Evolutionary conservation across 2,329 filamentous ascomycete species (phyloP).

Genomic region (Colletotrichum sp.): DNA sequence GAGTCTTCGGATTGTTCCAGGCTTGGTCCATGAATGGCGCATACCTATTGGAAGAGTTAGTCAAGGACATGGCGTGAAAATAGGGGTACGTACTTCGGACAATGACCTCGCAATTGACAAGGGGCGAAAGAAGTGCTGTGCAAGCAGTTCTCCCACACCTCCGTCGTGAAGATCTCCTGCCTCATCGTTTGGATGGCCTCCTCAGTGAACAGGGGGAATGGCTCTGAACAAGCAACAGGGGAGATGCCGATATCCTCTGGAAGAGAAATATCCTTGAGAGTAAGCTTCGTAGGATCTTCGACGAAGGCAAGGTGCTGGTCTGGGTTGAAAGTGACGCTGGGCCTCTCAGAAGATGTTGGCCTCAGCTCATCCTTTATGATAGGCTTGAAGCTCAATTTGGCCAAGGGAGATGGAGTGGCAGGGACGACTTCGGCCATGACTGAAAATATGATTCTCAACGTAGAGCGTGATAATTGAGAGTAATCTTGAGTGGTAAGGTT

Average conservation of each 20-base stretch:
- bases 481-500: background rate
- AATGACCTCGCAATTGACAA: background rate
- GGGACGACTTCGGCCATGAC: background rate
- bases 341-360: background rate
- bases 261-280: constrained; percentile 67
- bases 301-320: constrained; percentile 60
- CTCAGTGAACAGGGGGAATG: constrained; percentile 66
- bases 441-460: background rate
- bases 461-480: background rate
- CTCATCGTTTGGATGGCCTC: constrained; percentile 68
- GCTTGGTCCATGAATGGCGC: constrained; percentile 44
- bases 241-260: constrained; percentile 61
- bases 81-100: background rate
- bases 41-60: background rate
- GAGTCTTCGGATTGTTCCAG: constrained; percentile 47
- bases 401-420: background rate
- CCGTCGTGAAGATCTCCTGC: constrained; percentile 62
- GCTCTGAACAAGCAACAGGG: constrained; percentile 66
- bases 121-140: constrained; percentile 44
- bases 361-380: background rate
- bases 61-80: too few relatives aligned
- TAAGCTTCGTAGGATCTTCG: constrained; percentile 54
- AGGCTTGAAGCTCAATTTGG: background rate
- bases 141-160: constrained; percentile 60
- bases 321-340: constrained; percentile 50